Conservation (phyloP, 2,329 filamentous ascomycete genomes). For the Aspergillus tamarii region DNA sequence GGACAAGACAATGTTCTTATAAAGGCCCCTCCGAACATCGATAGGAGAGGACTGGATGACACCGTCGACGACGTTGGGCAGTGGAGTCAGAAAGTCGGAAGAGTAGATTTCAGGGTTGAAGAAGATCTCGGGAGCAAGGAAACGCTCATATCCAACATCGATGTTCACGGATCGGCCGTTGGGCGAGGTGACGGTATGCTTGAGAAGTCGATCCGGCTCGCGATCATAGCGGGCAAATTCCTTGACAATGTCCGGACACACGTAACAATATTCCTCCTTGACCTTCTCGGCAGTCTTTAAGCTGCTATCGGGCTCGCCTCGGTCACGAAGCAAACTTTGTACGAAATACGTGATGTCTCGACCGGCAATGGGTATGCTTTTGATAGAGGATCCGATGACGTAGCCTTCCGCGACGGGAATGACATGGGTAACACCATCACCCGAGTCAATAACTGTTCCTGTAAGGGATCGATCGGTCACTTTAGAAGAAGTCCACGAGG, state of each 20-base stretch:
- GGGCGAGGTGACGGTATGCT: slow-evolving; percentile 83
- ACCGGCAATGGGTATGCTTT: slow-evolving; percentile 96
- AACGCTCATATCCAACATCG: slow-evolving; percentile 96
- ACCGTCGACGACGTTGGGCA: slow-evolving; percentile 90
- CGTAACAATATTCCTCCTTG: slow-evolving; percentile 98
- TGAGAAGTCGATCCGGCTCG: slow-evolving; percentile 86
- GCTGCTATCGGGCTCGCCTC: slow-evolving; percentile 93
- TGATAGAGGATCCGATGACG: slow-evolving; percentile 98
- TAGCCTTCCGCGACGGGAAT: slow-evolving; percentile 98
- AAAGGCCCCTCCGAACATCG: slow-evolving; percentile 92
- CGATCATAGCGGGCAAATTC: slow-evolving; percentile 94
- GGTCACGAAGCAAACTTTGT: slow-evolving; percentile 91
- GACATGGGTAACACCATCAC: slow-evolving; percentile 98
- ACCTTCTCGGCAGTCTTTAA: slow-evolving; percentile 97
- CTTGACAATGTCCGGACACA: slow-evolving; percentile 98
- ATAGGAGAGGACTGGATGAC: slow-evolving; percentile 98
- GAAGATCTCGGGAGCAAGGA: slow-evolving; percentile 97
- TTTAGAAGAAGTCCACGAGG: slow-evolving; percentile 98
- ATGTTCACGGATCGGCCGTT: slow-evolving; percentile 83
- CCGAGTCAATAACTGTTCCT: slow-evolving; percentile 97
- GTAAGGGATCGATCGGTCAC: slow-evolving; percentile 94
- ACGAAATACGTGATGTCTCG: slow-evolving; percentile 99
- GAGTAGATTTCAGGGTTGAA: slow-evolving; percentile 99
- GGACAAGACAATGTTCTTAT: slow-evolving; percentile 99
- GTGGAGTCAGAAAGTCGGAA: slow-evolving; percentile 94